These are phyloP conservation scores for Rosa lucieae DNA, from an alignment of 306 rosid species.

Conservation along the genomic window DNA sequence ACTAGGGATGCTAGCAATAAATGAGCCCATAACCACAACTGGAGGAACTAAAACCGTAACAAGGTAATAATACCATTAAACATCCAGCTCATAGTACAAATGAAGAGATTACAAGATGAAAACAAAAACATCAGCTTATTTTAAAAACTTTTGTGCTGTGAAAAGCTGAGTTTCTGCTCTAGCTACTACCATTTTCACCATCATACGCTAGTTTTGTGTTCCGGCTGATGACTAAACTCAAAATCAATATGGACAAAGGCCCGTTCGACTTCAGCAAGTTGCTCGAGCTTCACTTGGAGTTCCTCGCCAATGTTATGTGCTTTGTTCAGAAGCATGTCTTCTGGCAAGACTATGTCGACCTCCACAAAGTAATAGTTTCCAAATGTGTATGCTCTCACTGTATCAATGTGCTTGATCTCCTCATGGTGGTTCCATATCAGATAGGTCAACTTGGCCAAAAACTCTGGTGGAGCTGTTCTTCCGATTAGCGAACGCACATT, in stretches of 20 bases:
- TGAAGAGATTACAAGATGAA: not conserved
- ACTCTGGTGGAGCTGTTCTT: conserved; percentile 81
- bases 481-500: conserved; percentile 69
- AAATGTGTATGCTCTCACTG: conserved; percentile 81
- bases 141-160: not conserved
- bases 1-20: too few species aligned
- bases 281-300: conserved; percentile 76
- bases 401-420: conserved; percentile 70
- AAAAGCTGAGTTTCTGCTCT: not conserved
- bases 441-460: conserved; percentile 62
- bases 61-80: not conserved
- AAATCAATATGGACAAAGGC: conserved; percentile 86
- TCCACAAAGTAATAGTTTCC: conserved; percentile 79
- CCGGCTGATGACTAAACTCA: conserved; percentile 76
- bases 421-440: conserved; percentile 84
- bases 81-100: not conserved
- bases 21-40: too few species aligned
- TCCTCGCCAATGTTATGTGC: conserved; percentile 84
- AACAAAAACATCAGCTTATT: not conserved
- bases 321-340: conserved; percentile 54
- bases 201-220: conserved; percentile 61
- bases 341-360: conserved; percentile 78
- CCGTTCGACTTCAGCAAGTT: conserved; percentile 73
- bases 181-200: not conserved
- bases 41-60: too few species aligned